These are phyloP conservation scores for Chalaropsis thielavioides DNA, from an alignment of 2,329 filamentous ascomycete genomes.

Conservation along the genomic window DNA sequence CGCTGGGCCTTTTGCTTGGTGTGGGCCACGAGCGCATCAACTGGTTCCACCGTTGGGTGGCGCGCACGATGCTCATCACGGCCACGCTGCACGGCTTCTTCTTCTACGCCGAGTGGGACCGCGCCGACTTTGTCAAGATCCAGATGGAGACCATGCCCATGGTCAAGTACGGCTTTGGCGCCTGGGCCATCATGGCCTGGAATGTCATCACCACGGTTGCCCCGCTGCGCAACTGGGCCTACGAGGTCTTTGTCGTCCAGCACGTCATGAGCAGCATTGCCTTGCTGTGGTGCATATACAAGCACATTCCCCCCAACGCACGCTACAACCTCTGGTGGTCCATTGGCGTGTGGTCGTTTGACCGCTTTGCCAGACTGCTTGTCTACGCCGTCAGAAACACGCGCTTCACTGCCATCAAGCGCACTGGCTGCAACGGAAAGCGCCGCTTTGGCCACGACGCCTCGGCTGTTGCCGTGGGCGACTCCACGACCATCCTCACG, in stretches of 20 bases:
- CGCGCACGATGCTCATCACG: slow-evolving; percentile 52
- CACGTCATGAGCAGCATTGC: slow-evolving; percentile 47
- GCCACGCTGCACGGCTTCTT: slow-evolving; percentile 56
- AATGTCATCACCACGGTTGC: slow-evolving; percentile 47
- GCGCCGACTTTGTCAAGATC: slow-evolving; percentile 41
- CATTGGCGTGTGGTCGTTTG: slow-evolving; percentile 46
- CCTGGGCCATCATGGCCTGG: slow-evolving; percentile 53
- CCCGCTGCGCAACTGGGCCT: slow-evolving; percentile 49
- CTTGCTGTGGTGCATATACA: slow-evolving; percentile 48
- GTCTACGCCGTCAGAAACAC: slow-evolving; percentile 40
- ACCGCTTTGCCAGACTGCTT: slow-evolving; percentile 39
- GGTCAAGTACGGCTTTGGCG: slow-evolving; percentile 51
- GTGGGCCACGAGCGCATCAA: slow-evolving; percentile 55
- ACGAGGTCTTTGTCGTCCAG: slow-evolving; percentile 56
- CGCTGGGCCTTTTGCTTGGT: slow-evolving; percentile 47
- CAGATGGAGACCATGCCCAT: slow-evolving; percentile 49
- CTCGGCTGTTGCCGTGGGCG: slow-evolving; percentile 33
- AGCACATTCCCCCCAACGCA: slow-evolving; percentile 46
- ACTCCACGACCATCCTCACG: slow-evolving; percentile 41
- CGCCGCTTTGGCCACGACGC: slow-evolving; percentile 39
- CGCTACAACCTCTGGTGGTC: slow-evolving; percentile 52
- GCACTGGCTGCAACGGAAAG: slow-evolving; percentile 33
- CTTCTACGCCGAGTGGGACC: slow-evolving; percentile 51
- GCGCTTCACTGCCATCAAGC: slow-evolving; percentile 24
- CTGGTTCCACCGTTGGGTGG: slow-evolving; percentile 61